Evolutionary conservation across 345 rosid genomes (phyloP), one percentile per base, ranked within the genome.

Genomic region (Limnanthes douglasii): DNA sequence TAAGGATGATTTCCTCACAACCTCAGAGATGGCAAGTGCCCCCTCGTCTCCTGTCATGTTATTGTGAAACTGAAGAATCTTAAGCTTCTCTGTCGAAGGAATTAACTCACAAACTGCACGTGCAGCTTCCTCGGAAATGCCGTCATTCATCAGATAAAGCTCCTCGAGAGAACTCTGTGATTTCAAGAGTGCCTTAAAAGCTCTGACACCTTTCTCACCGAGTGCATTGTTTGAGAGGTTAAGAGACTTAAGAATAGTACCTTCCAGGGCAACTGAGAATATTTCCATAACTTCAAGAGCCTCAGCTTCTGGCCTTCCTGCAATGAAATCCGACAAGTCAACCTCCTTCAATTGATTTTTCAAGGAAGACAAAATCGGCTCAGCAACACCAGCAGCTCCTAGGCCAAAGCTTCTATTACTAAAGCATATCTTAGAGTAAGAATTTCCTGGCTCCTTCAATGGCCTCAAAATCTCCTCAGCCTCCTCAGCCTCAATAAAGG

Each of bases 1-100:
- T 4, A 46, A 37, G 10, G 67, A 77, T 31, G 78, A 70, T 14
- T 43, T 45, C 48, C 46, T 66, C 54, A 81, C 62, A 7, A 77
- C 69, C 58, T 78, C 73, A 26, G 92, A 52, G 34, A 86, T 81
- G 19, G 94, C 70, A 44, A 68, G 32, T 4, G 81, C 92, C 45
- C 94, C 96, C 56, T 66, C 67, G 25, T 81, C 96, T 31, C 94
- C 96, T 1, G 94, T 78, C 94, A 86, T 86, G 60, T 86, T 86
- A 55, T 78, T 86, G 40, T 77, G 94, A 57, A 86, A 77, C 8
- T 78, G 90, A 62, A 86, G 94, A 41, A 77, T 60, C 61, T 31
- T 72, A 45, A 81, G 80, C 56, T 70, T 66, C 47, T 53, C 64
- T 12, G 92, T 72, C 11, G 81, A 80, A 37, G 94, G 86, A 57